phyloP scores from a whole-genome alignment of 1,284 basidiomycete species.

The Spongiforma sp. region DNA sequence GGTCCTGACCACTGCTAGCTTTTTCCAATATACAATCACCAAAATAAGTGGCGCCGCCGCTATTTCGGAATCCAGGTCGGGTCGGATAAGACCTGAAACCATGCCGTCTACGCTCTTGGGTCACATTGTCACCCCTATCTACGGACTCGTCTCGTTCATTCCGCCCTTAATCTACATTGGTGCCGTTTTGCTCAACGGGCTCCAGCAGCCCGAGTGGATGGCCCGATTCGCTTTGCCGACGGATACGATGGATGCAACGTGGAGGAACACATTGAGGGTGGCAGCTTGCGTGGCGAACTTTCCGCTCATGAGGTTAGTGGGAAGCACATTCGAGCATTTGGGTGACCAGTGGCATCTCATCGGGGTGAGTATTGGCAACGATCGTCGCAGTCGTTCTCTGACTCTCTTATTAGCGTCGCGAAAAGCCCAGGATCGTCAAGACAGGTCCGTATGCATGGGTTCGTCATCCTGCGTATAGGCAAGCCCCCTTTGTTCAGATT shows the following conservation, averaged over 20 bases:
- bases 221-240: slow-evolving; percentile 19
- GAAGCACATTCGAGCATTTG: slow-evolving; percentile 9
- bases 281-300: slow-evolving; percentile 21
- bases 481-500: not conserved
- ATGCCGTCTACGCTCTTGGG: slow-evolving; percentile 23
- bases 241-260: not conserved
- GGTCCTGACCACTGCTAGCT: slow-evolving; percentile 19
- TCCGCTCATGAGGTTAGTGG: slow-evolving; percentile 2
- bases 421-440: slow-evolving; percentile 36
- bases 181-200: slow-evolving; percentile 24
- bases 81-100: slow-evolving; percentile 25
- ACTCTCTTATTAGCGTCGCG: slow-evolving; percentile 29
- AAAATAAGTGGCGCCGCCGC: not conserved
- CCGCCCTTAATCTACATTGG: slow-evolving; percentile 28
- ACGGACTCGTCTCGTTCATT: slow-evolving; percentile 18
- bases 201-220: slow-evolving; percentile 37
- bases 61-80: slow-evolving; percentile 24
- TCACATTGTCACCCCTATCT: slow-evolving; percentile 31
- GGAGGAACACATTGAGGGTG: slow-evolving; percentile 10
- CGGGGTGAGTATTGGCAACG: slow-evolving; percentile 15
- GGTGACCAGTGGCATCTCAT: slow-evolving; percentile 36
- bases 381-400: not conserved
- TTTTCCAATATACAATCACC: not conserved
- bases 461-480: slow-evolving; percentile 38
- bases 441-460: slow-evolving; percentile 39